phyloP scores from a whole-genome alignment of 116 monocot genomes.

The Phalaenopsis hybrid region DNA sequence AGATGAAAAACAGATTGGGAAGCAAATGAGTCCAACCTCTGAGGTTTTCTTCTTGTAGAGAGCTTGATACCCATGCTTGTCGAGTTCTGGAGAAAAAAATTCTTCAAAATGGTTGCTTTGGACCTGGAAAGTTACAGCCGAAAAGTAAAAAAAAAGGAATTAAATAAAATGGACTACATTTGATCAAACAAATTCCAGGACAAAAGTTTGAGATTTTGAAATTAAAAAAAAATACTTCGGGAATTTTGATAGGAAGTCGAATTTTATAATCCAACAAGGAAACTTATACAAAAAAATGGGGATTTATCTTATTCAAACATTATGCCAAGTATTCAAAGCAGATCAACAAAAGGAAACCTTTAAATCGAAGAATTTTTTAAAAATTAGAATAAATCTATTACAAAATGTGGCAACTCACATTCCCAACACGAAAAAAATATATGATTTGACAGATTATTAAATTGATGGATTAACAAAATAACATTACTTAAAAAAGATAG shows the following conservation, averaged over 20 bases:
- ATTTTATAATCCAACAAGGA: neutral
- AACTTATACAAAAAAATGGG: neutral
- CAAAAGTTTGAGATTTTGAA: neutral
- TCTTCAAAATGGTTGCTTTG: conserved; percentile 92
- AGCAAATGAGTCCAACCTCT: conserved; percentile 44
- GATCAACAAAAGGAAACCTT: neutral
- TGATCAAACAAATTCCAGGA: too few species aligned
- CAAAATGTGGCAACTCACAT: neutral
- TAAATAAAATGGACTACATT: too few species aligned
- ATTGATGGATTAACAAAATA: neutral
- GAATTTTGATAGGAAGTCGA: neutral
- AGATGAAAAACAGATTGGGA: neutral
- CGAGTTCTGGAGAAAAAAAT: conserved; percentile 90
- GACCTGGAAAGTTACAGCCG: conserved; percentile 46
- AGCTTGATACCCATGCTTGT: conserved; percentile 94
- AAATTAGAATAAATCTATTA: neutral
- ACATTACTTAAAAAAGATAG: neutral
- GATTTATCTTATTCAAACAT: too few species aligned
- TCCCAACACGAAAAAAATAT: neutral
- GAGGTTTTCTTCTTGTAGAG: conserved; percentile 85
- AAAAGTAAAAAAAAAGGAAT: neutral
- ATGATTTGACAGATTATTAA: neutral
- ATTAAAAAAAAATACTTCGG: neutral
- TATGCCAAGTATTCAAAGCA: neutral
- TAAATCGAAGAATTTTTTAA: neutral